A percentile compares a stretch with the other conserved stretches of the same genome.
These are phyloP conservation scores for Wallemia mellicola DNA, from an alignment of 1,284 basidiomycete species.

Conservation along the genomic window DNA sequence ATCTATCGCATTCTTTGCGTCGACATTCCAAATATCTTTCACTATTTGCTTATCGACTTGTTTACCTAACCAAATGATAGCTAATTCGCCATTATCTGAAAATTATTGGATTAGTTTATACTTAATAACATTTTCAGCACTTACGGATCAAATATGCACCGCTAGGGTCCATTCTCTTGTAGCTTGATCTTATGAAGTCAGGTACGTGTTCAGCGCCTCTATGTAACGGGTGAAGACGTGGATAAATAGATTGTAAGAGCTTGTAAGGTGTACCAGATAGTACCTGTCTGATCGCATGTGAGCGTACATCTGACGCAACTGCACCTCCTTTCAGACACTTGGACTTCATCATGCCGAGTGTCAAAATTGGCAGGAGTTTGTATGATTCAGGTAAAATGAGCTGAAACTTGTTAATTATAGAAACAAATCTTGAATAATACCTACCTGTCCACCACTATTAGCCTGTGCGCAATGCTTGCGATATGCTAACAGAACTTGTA, in stretches of 20 bases:
- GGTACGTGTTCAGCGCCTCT: slow-evolving; percentile 23
- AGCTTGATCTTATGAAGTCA: slow-evolving; percentile 48
- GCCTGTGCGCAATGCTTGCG: slow-evolving; percentile 66
- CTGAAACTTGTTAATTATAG: slow-evolving; percentile 17
- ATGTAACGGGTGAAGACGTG: background rate
- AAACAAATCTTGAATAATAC: slow-evolving; percentile 6
- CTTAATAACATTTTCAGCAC: slow-evolving; percentile 8
- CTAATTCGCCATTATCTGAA: slow-evolving; percentile 70
- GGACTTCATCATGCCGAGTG: slow-evolving; percentile 56
- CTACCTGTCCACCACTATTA: slow-evolving; percentile 47
- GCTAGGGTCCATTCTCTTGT: slow-evolving; percentile 63
- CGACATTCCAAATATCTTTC: slow-evolving; percentile 56
- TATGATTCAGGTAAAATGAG: slow-evolving; percentile 83
- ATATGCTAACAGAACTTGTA: slow-evolving; percentile 59
- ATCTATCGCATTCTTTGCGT: slow-evolving; percentile 43
- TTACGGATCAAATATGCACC: slow-evolving; percentile 72
- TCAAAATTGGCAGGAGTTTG: slow-evolving; percentile 59
- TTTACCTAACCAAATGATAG: slow-evolving; percentile 70
- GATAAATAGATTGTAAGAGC: background rate
- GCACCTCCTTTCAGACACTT: slow-evolving; percentile 60
- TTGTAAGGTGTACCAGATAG: background rate
- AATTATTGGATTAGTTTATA: background rate
- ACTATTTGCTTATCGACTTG: slow-evolving; percentile 54
- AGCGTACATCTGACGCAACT: slow-evolving; percentile 75
- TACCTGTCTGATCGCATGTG: slow-evolving; percentile 29